Evolutionary conservation across 345 rosid species (phyloP), one percentile per base, ranked within the genome.

Genomic region (Adansonia digitata): DNA sequence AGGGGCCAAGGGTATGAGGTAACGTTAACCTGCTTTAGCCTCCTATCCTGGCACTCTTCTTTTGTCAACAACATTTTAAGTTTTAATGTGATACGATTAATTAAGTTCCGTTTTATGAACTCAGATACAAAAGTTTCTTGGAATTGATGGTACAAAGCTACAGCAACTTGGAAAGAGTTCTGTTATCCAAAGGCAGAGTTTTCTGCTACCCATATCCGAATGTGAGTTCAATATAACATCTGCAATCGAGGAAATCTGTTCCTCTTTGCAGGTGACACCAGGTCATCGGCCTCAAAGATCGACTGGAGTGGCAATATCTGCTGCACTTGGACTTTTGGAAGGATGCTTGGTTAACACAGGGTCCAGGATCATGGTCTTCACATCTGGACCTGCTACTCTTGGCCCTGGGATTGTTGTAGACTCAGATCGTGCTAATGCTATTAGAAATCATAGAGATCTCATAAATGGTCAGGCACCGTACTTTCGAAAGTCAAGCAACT

Each of bases 321-420:
- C 81, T 76, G 98, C 98, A 14, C 67, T 89, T 40, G 97, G 93
- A 78, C 91, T 93, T 60, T 82, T 94, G 14, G 95, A 94, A 73
- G 96, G 91, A 35, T 91, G 89, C 78, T 86, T 37, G 12, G 76
- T 84, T 71, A 88, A 83, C 81, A 81, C 86, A 1, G 97, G 98
- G 10, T 78, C 98, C 52, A 86, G 98, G 81, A 86, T 93, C 60
- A 88, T 94, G 94, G 95, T 91, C 71, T 94, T 94, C 80, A 88
- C 97, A 29, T 91, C 99, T 29, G 99, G 99, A 42, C 98, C 99
- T 11, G 90, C 97, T 27, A 95, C 98, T 55, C 69, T 88, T 68
- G 99, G 98, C 55, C 97, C 97, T 0, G 98, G 99, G 72, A 88
- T 91, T 63, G 65, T 93, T 5, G 98, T 95, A 53, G 86, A 88